Evolutionary conservation across 1,284 basidiomycete genomes (phyloP).

Genomic region (Malassezia pachydermatis): DNA sequence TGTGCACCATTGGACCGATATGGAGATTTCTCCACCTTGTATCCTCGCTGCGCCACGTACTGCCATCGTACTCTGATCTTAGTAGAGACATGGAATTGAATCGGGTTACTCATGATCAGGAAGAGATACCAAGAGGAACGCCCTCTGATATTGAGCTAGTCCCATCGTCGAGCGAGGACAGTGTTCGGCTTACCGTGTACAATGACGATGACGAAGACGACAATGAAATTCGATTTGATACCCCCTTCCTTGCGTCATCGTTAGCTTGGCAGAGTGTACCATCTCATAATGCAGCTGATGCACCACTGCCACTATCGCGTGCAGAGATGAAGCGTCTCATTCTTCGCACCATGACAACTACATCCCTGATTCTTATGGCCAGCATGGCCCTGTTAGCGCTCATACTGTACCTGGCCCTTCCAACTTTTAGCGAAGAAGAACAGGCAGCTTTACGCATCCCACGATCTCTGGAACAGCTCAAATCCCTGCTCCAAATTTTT

Average conservation of each 20-base stretch:
- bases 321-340: constrained; percentile 23
- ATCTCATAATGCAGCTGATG: neutral
- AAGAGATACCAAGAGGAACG: no score
- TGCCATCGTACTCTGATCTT: no score
- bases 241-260: constrained; percentile 10
- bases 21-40: no score
- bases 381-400: constrained; percentile 24
- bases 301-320: constrained; percentile 1
- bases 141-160: no score
- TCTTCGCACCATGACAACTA: constrained; percentile 19
- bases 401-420: constrained; percentile 31
- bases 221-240: constrained; percentile 8
- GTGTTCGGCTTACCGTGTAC: no score
- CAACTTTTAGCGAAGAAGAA: constrained; percentile 31
- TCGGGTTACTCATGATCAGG: no score
- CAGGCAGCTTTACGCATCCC: constrained; percentile 44
- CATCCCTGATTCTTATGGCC: constrained; percentile 25
- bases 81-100: no score
- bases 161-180: no score
- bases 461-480: constrained; percentile 48
- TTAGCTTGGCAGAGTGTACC: constrained; percentile 16
- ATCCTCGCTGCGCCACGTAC: no score
- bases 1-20: no score
- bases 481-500: constrained; percentile 44
- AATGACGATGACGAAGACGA: constrained; percentile 4